Conservation (phyloP, 768 basidiomycete genomes). For the Hydnum rufescens region DNA sequence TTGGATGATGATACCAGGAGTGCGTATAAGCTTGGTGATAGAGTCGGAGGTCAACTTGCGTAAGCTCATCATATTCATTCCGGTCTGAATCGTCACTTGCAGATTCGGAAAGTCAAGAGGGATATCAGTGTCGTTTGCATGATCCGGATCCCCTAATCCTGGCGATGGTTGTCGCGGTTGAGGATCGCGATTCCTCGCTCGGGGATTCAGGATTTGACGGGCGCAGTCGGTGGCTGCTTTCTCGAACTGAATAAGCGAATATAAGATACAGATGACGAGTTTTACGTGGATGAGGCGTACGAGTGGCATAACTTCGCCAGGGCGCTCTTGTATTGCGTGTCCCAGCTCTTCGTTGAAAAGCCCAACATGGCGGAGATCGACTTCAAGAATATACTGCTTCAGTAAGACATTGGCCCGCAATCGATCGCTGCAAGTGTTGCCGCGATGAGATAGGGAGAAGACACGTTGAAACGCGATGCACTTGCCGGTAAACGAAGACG, state of each 20-base stretch:
- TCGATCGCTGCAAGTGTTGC: slow-evolving; percentile 39
- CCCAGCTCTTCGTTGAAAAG: slow-evolving; percentile 83
- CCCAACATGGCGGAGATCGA: slow-evolving; percentile 59
- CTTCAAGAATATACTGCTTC: slow-evolving; percentile 72
- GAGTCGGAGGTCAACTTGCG: slow-evolving; percentile 72
- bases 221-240: slow-evolving; percentile 75
- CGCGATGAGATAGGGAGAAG: slow-evolving; percentile 1
- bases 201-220: slow-evolving; percentile 62
- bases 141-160: slow-evolving; percentile 8
- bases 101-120: slow-evolving; percentile 39
- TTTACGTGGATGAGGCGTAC: slow-evolving; percentile 25
- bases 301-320: slow-evolving; percentile 72
- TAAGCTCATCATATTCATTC: slow-evolving; percentile 82
- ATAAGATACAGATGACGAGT: neutral
- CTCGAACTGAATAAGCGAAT: slow-evolving; percentile 46
- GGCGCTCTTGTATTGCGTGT: slow-evolving; percentile 72
- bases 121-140: slow-evolving; percentile 5
- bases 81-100: slow-evolving; percentile 77
- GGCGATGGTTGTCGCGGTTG: slow-evolving; percentile 13
- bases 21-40: slow-evolving; percentile 87
- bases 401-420: slow-evolving; percentile 74
- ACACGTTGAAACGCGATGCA: slow-evolving; percentile 7
- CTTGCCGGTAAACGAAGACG: slow-evolving; percentile 80
- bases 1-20: slow-evolving; percentile 96
- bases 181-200: slow-evolving; percentile 36